A percentile compares a stretch with the other conserved stretches of the same genome.
phyloP scores from a whole-genome alignment of 495 filamentous ascomycete genomes.

The Hypoxylon subgilvum region DNA sequence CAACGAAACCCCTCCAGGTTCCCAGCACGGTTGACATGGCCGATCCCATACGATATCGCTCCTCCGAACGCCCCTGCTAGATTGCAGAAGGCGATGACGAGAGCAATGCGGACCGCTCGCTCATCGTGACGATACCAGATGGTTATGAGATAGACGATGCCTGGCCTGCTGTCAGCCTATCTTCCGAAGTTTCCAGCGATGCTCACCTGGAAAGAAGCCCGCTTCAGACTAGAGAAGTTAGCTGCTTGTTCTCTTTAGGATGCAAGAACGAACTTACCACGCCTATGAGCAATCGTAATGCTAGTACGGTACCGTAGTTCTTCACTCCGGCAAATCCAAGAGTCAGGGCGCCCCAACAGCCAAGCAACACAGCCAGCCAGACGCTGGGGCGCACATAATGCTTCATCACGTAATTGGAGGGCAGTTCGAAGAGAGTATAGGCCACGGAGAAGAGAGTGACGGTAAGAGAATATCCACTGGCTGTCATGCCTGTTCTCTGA shows the following conservation, averaged over 20 bases:
- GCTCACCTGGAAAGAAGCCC: constrained; percentile 50
- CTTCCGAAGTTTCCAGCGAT: too few species aligned
- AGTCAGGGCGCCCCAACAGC: constrained; percentile 34
- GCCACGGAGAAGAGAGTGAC: constrained; percentile 81
- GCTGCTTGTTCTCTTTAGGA: background rate
- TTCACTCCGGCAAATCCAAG: constrained; percentile 29
- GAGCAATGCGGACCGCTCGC: constrained; percentile 51
- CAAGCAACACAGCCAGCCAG: constrained; percentile 28
- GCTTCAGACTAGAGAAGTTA: constrained; percentile 37
- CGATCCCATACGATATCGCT: constrained; percentile 44
- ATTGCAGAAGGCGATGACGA: constrained; percentile 56
- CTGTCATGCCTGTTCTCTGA: constrained; percentile 24
- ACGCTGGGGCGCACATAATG: constrained; percentile 26
- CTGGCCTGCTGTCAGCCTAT: too few species aligned
- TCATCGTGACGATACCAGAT: constrained; percentile 59
- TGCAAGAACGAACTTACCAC: constrained; percentile 13
- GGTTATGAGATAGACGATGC: constrained; percentile 53
- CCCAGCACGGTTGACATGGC: constrained; percentile 19
- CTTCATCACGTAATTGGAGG: constrained; percentile 35
- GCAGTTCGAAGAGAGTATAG: constrained; percentile 32
- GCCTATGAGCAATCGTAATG: constrained; percentile 32
- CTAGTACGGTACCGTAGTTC: constrained; percentile 34
- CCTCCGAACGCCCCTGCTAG: constrained; percentile 59
- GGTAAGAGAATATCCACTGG: constrained; percentile 26
- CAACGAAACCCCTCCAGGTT: constrained; percentile 37